Evolutionary conservation across 768 basidiomycete species (phyloP), one percentile per base, ranked within the genome.

Genomic region (Solioccasus polychromus): DNA sequence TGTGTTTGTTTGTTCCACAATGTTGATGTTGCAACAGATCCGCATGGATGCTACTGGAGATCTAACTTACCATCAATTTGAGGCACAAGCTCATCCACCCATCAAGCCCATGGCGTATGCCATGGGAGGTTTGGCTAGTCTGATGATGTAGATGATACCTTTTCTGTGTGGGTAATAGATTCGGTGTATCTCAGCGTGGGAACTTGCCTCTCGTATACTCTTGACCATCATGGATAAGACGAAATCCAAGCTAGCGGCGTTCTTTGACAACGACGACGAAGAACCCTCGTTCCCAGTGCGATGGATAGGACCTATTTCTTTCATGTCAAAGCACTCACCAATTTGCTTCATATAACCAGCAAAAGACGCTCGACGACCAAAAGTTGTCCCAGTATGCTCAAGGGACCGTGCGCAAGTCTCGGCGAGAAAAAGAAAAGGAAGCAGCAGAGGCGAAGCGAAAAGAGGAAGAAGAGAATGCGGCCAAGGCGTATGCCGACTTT

Each of bases 81-180:
- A 88, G 12, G 91, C 92, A 10, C 80, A 78, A 38, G 82, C 85
- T 26, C 93, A 96, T 70, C 93, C 93, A 19, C 83, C 89, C 23
- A 72, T 94, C 74, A 88, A 83, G 61, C 93, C 93, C 9, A 96
- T 96, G 93, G 92, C 92, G 2, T 95, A 92, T 53, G 75, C 83
- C 1, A 77, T 74, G 50, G 78, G 80, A 18, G 83, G 85, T 8
- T 63, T 91, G 44, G 75, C 78, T 14, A 81, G 68, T 54, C 64
- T 91, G 68, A 77, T 90, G 73, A 82, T 86, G 85, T 85, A 72
- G 68, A 25, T 35, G 32, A 18, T 32, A 22, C 15, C 30, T 39
- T 30, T 46, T 22, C 41, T 36, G 3, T 31, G 19, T 22, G 23
- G 17, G 35, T 31, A 38, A 31, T 29, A n/a, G 3, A 25, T n/a